Base-by-base conservation (phyloP, 345 rosid genomes). In the Excoecaria agallocha region DNA sequence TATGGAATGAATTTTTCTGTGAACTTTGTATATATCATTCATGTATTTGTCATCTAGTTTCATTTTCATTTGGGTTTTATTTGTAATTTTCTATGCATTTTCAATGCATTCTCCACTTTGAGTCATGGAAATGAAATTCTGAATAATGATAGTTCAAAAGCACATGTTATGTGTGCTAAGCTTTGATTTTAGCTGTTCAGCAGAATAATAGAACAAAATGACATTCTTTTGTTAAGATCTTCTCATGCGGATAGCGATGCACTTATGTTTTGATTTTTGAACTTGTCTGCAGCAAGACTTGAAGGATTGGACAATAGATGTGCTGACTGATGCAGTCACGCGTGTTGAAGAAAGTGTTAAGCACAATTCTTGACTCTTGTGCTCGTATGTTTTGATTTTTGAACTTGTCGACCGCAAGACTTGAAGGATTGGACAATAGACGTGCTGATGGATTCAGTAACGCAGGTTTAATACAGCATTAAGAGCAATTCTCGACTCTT, bases 281-380 rank as follows among this genome's bases (percentile, higher is more conserved):
- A 17, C 60, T 70, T 55, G 30, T 68, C 48, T 78, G 80, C 82
- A 95, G 97, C 93, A 84, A 63, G 99, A 91, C 82, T 63, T 90
- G 79, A 91, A 87, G 85, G 93, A 90, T 80, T 93, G 97, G 98
- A 83, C 93, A 2, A 90, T 87, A n/a, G 99, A 95, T 75, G 91
- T 95, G 81, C 81, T 95, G 50, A 84, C 96, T 16, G 84, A 90
- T 81, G 98, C 89, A 19, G 56, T 91, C 16, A 84, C 93, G 8
- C 90, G 97, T 59, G 89, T 81, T 0, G 97, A 94, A 89, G 95
- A 91, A 83, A 84, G 77, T 41, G 89, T 81, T 64, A 86, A 82
- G 63, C 66, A 50, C 50, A 54, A 63, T 17, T 64, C 57, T 13
- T 78, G 49, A 61, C 52, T 39, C 25, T 11, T n/a, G 64, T 55